Evolutionary conservation across 768 basidiomycete genomes (phyloP), one percentile per base, ranked within the genome.

Genomic region (Pleurotus platypus): DNA sequence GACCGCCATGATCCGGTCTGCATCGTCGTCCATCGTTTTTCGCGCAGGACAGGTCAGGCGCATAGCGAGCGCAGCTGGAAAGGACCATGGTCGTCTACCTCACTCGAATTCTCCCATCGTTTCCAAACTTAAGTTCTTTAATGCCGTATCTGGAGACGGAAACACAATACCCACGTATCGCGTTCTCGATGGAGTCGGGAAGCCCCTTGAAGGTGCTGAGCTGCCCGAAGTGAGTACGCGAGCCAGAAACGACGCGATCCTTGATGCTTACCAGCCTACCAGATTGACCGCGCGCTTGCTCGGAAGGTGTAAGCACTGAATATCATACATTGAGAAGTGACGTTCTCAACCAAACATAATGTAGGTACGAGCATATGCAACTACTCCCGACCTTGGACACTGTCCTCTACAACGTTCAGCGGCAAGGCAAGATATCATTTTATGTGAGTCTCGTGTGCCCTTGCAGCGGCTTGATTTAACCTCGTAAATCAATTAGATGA

Each of bases 381-480:
- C 76, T 91, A 27, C 72, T 92, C 55, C 94, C 94, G 0, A 84
- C 86, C 40, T 73, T 95, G 67, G 94, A 97, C 73, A 94, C 86
- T 62, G 76, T 96, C 37, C 78, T 98, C 13, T 91, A 94, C 71
- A 94, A 94, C 63, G 85, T 94, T 7, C 94, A 98, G 67, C 83
- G 94, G 6, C 94, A 98, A 69, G 94, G 94, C 24, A 92, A 92
- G 71, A 92, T 92, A 62, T 90, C 89, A 4, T 94, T 93, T 70
- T 94, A 92, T 68, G 92, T 91, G 67, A 64, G 87, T 74, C 18
- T 56, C 58, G 46, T 53, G 7, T 37, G 13, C 58, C 18, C 56
- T 7, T 42, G 39, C 8, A 40, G 46, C 11, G 24, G 20, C 30
- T 12, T 37, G 43, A 22, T 49, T 40, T 49, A 24, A 57, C 16